phyloP scores from a whole-genome alignment of 441 rosid genomes.

The Euphorbia celastroides region DNA sequence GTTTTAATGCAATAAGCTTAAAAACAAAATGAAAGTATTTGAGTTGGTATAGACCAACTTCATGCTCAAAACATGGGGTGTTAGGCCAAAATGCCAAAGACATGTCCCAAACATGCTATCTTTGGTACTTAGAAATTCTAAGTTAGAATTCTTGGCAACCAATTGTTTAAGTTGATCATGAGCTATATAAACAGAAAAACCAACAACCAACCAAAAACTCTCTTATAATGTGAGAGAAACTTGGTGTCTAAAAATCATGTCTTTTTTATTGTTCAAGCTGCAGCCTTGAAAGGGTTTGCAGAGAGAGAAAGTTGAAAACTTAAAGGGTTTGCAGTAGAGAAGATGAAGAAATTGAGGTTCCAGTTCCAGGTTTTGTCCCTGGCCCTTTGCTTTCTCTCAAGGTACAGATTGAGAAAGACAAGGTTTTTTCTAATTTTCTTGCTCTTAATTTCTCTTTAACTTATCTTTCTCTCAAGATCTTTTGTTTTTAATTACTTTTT shows the following conservation, averaged over 20 bases:
- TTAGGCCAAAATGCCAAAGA: too few species aligned
- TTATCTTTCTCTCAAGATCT: not conserved
- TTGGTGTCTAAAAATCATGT: not conserved
- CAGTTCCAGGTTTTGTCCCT: constrained; percentile 39
- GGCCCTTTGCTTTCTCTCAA: constrained; percentile 54
- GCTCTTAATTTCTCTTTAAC: not conserved
- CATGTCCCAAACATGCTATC: too few species aligned
- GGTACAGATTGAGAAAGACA: constrained; percentile 60
- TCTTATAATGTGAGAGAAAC: not conserved
- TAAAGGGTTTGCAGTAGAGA: constrained; percentile 13
- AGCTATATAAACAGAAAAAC: too few species aligned
- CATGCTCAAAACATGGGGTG: too few species aligned
- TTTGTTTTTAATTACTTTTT: too few species aligned
- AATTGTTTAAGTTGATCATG: too few species aligned
- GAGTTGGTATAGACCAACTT: too few species aligned
- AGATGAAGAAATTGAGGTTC: constrained; percentile 19
- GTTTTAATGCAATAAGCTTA: too few species aligned
- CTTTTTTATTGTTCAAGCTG: constrained; percentile 7
- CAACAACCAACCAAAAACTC: constrained; percentile 14
- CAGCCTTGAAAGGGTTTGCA: constrained; percentile 14
- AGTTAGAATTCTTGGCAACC: too few species aligned
- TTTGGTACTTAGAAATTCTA: too few species aligned
- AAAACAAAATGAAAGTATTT: too few species aligned
- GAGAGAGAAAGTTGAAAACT: constrained; percentile 6
- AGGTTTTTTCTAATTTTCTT: constrained; percentile 25